Evolutionary conservation across 129 eudicot species (phyloP).

Genomic region (sunflower (Helianthus annuus)): HanXRQr2.0-SUNRISE NC_035448.2:189893057-189893556

Average conservation of each 20-base stretch:
- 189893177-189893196: background rate
- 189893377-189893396: slow-evolving; percentile 14
- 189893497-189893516: too few species aligned
- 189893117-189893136: background rate
- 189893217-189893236: background rate
- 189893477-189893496: background rate
- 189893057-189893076: background rate
- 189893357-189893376: slow-evolving; percentile 7
- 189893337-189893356: slow-evolving; percentile 7
- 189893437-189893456: too few species aligned
- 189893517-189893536: too few species aligned
- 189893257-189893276: background rate
- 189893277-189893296: slow-evolving; percentile 3
- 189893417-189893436: too few species aligned
- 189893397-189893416: slow-evolving; percentile 1
- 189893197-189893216: background rate
- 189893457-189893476: too few species aligned
- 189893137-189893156: background rate
- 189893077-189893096: background rate
- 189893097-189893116: background rate
- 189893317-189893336: slow-evolving; percentile 6
- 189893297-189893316: slow-evolving; percentile 22
- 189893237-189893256: too few species aligned
- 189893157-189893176: background rate
- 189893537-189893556: too few species aligned